Evolutionary conservation across 306 rosid genomes (phyloP).

Genomic region (Carpinus viminea): DNA sequence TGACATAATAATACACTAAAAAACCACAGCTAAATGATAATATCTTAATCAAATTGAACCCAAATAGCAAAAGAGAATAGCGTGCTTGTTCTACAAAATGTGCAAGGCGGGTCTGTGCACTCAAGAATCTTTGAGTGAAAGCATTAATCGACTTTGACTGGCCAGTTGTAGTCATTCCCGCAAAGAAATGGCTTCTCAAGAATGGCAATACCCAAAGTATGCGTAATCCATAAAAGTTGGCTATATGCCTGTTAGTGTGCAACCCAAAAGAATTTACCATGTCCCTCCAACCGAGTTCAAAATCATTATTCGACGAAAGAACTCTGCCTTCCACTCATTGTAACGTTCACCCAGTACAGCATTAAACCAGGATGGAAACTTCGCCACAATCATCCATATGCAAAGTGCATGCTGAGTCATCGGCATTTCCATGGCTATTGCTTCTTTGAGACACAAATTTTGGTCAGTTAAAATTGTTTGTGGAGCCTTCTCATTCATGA

Average conservation of each 20-base stretch:
- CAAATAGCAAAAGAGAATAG: constrained; percentile 11
- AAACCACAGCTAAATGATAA: background rate
- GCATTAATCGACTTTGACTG: constrained; percentile 90
- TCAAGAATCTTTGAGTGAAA: constrained; percentile 89
- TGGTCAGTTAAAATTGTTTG: constrained; percentile 91
- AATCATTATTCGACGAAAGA: constrained; percentile 81
- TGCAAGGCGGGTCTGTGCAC: constrained; percentile 90
- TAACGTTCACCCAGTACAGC: constrained; percentile 94
- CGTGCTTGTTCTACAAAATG: constrained; percentile 91
- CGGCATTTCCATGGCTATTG: constrained; percentile 73
- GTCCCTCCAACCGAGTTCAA: constrained; percentile 89
- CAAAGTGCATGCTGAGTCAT: constrained; percentile 84
- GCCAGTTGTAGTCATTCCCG: constrained; percentile 87
- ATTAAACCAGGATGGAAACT: constrained; percentile 98
- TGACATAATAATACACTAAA: background rate
- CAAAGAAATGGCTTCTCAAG: constrained; percentile 91
- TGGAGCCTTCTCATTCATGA: constrained; percentile 91
- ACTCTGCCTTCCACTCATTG: constrained; percentile 95
- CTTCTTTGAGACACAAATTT: constrained; percentile 87
- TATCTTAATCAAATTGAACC: constrained; percentile 8
- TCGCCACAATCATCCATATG: constrained; percentile 97
- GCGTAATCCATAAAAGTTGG: no score
- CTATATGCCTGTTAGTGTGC: no score
- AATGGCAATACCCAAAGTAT: no score
- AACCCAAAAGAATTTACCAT: no score